phyloP scores from a whole-genome alignment of 106 monocot species.

The Platanthera guangdongensis region DNA sequence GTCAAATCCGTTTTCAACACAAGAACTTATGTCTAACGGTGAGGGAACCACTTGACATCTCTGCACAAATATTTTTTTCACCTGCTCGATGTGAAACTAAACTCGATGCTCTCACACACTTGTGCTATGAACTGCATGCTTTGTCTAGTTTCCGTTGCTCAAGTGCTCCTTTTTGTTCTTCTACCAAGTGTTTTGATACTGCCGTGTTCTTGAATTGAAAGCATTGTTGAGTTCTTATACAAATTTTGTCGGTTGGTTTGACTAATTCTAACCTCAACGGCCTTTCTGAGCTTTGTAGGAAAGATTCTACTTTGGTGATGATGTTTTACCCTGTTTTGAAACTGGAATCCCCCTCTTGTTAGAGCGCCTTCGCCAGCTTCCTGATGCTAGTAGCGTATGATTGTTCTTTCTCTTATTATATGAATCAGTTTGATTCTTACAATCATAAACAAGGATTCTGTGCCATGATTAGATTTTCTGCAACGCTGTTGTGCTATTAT shows the following conservation, averaged over 20 bases:
- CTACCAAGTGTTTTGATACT: background rate
- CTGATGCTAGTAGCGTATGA: constrained; percentile 75
- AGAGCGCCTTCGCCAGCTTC: constrained; percentile 70
- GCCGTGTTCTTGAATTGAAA: background rate
- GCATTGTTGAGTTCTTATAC: background rate
- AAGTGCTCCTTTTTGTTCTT: background rate
- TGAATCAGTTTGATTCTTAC: background rate
- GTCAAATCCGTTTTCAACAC: no score
- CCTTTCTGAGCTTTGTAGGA: constrained; percentile 46
- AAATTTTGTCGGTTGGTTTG: background rate
- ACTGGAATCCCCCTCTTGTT: constrained; percentile 88
- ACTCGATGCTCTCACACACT: no score
- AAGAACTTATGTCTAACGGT: no score
- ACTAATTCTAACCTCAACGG: background rate
- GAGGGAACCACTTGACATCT: no score
- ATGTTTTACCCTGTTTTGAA: constrained; percentile 93
- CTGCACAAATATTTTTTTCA: no score
- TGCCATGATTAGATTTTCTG: background rate
- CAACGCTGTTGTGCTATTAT: background rate
- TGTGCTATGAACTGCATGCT: background rate
- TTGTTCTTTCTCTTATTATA: background rate
- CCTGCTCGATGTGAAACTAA: no score
- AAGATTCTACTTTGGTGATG: constrained; percentile 96
- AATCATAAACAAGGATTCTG: background rate
- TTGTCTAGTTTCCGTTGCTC: background rate